These are phyloP conservation scores for Sclerospora graminicola DNA, from an alignment of 352 stramenopile genomes.

Conservation along the genomic window DNA sequence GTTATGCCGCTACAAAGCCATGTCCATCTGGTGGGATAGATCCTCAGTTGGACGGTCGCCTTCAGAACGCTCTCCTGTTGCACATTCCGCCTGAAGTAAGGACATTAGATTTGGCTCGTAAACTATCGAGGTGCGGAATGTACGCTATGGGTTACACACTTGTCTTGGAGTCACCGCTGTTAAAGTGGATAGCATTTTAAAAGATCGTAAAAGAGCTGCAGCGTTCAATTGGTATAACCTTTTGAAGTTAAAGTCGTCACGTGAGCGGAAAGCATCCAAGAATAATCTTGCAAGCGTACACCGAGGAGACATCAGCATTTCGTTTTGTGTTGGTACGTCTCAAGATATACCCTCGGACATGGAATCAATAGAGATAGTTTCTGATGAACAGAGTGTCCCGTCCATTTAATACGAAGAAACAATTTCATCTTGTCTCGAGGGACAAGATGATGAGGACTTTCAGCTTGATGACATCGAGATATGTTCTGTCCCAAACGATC, in stretches of 20 bases:
- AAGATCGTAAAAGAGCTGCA: slow-evolving; percentile 59
- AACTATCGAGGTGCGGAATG: slow-evolving; percentile 85
- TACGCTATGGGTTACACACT: slow-evolving; percentile 77
- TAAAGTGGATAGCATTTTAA: slow-evolving; percentile 72
- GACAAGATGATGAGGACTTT: slow-evolving; percentile 29
- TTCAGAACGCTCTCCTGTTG: slow-evolving; percentile 75
- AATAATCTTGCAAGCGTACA: slow-evolving; percentile 47
- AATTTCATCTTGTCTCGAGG: slow-evolving; percentile 17
- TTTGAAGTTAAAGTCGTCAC: slow-evolving; percentile 64
- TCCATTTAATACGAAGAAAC: slow-evolving; percentile 12
- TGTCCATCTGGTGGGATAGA: slow-evolving; percentile 59
- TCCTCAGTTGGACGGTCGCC: slow-evolving; percentile 62
- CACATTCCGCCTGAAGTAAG: slow-evolving; percentile 51
- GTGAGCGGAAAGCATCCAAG: slow-evolving; percentile 34
- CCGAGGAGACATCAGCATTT: slow-evolving; percentile 62
- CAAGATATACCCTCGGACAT: slow-evolving; percentile 66
- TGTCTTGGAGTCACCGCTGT: slow-evolving; percentile 77
- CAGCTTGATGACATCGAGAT: slow-evolving; percentile 35
- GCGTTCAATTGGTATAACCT: slow-evolving; percentile 86
- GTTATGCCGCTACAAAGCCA: slow-evolving; percentile 66
- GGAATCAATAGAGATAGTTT: slow-evolving; percentile 30
- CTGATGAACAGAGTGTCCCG: slow-evolving; percentile 19
- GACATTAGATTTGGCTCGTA: slow-evolving; percentile 51
- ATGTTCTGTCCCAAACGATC: slow-evolving; percentile 17
- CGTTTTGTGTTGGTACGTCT: slow-evolving; percentile 77